Evolutionary conservation across 208 protist species (phyloP).

Genomic region (Porcisia deanei): DNA sequence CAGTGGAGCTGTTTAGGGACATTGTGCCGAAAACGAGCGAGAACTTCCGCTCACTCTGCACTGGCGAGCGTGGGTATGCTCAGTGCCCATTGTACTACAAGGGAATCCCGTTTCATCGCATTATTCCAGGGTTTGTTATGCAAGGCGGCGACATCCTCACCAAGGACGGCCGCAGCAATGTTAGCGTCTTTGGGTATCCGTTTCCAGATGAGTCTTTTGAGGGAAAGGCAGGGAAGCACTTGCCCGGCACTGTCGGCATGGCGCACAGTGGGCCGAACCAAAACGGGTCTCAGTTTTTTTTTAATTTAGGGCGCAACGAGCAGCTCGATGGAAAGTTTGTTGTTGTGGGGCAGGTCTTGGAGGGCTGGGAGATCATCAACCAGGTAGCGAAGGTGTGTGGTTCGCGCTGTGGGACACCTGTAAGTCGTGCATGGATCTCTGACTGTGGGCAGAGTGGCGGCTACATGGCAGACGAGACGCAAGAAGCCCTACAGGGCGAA

Average conservation of each 20-base stretch:
- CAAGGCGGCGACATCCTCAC: conserved; percentile 96
- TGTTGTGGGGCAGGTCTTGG: conserved; percentile 89
- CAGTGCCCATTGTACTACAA: conserved; percentile 90
- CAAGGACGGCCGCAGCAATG: conserved; percentile 92
- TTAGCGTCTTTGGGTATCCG: conserved; percentile 93
- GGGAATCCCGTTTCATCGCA: conserved; percentile 94
- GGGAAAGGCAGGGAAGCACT: conserved; percentile 89
- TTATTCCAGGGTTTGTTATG: conserved; percentile 95
- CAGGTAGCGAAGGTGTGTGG: conserved; percentile 57
- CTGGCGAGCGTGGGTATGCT: conserved; percentile 79
- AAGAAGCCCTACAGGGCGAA: conserved; percentile 53
- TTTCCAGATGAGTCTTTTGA: conserved; percentile 95
- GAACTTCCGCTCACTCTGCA: conserved; percentile 96
- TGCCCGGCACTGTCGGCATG: conserved; percentile 85
- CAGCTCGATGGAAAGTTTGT: conserved; percentile 93
- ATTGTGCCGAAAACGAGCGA: conserved; percentile 91
- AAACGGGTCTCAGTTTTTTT: conserved; percentile 94
- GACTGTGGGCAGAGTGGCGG: conserved; percentile 90
- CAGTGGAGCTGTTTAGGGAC: conserved; percentile 93
- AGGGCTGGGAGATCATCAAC: conserved; percentile 85
- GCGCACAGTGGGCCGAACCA: conserved; percentile 85
- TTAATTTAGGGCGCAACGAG: conserved; percentile 79
- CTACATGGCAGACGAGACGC: conserved; percentile 63
- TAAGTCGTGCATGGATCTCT: conserved; percentile 87
- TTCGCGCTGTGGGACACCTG: conserved; percentile 81